phyloP scores from a whole-genome alignment of 768 basidiomycete genomes.

The Xerocomus brunneocitrinus region DNA sequence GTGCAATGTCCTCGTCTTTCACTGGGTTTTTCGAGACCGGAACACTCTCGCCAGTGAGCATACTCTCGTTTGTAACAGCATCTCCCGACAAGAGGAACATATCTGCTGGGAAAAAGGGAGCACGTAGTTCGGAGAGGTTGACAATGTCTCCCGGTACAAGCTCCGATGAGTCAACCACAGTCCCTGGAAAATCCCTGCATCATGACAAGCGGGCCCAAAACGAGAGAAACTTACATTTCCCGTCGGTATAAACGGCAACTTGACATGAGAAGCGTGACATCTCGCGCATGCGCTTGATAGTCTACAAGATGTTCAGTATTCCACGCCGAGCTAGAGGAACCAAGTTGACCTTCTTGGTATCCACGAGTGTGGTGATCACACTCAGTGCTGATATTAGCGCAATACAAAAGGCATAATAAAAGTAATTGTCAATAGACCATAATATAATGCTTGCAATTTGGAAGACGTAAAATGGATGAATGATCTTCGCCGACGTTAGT shows the following conservation, averaged over 20 bases:
- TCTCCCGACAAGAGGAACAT: constrained; percentile 91
- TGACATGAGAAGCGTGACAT: constrained; percentile 90
- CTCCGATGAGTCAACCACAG: constrained; percentile 62
- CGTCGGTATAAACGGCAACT: constrained; percentile 64
- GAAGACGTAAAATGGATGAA: constrained; percentile 98
- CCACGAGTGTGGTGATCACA: constrained; percentile 80
- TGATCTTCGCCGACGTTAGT: constrained; percentile 47
- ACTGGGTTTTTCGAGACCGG: constrained; percentile 89
- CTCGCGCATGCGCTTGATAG: constrained; percentile 89
- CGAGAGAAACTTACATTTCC: constrained; percentile 52
- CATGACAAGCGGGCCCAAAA: background rate
- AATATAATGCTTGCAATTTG: constrained; percentile 92
- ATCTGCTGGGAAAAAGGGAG: constrained; percentile 82
- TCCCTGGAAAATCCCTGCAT: constrained; percentile 47
- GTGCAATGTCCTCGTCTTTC: constrained; percentile 69
- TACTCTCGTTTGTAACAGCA: constrained; percentile 97
- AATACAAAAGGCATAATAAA: constrained; percentile 97
- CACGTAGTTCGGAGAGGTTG: constrained; percentile 74
- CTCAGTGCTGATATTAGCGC: constrained; percentile 84
- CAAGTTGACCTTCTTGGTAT: constrained; percentile 78
- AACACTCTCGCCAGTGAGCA: constrained; percentile 98
- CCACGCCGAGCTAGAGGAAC: background rate
- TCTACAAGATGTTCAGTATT: constrained; percentile 43
- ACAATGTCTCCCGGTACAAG: constrained; percentile 92
- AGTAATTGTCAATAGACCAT: constrained; percentile 95